Conservation (phyloP, 31 red algal genomes). For the Odonthalia washingtoniensis region DNA sequence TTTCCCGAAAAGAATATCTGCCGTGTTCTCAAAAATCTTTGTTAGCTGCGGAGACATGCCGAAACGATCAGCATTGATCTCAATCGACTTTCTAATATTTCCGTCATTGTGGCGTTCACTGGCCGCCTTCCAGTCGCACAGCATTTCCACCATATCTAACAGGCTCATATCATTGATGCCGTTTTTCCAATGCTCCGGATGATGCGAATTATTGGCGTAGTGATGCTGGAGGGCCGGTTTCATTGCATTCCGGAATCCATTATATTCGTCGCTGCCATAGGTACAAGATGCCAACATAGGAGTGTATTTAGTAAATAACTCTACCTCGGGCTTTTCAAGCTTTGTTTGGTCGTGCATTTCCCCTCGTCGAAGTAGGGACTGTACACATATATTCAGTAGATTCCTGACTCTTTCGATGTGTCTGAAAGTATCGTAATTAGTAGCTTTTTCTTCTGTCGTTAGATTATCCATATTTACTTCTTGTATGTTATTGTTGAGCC, state of each 20-base stretch:
- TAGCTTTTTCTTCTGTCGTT: conserved; percentile 15
- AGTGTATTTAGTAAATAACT: not conserved
- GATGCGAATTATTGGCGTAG: conserved; percentile 19
- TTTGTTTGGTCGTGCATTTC: conserved; percentile 1
- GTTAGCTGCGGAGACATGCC: conserved; percentile 6
- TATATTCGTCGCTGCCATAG: conserved; percentile 8
- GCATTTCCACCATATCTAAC: conserved; percentile 17
- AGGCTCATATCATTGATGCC: conserved; percentile 12
- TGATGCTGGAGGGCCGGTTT: not conserved
- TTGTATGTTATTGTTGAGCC: not conserved
- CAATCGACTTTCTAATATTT: conserved; percentile 5
- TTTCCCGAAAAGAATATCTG: not conserved
- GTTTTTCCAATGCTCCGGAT: conserved; percentile 13
- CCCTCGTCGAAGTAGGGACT: not conserved
- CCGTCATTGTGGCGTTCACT: conserved; percentile 2
- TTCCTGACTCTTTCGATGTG: conserved; percentile 16
- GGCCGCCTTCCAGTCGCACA: conserved; percentile 13
- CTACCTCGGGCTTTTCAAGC: conserved; percentile 2
- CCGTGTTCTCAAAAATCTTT: conserved; percentile 13
- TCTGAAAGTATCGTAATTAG: not conserved
- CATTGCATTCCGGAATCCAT: conserved; percentile 1
- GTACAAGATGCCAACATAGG: not conserved
- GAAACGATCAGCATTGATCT: conserved; percentile 5
- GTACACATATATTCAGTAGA: not conserved
- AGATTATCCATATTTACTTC: conserved; percentile 7